Conservation (phyloP, 257 asterid genomes). For the Nicotiana sylvestris region DNA sequence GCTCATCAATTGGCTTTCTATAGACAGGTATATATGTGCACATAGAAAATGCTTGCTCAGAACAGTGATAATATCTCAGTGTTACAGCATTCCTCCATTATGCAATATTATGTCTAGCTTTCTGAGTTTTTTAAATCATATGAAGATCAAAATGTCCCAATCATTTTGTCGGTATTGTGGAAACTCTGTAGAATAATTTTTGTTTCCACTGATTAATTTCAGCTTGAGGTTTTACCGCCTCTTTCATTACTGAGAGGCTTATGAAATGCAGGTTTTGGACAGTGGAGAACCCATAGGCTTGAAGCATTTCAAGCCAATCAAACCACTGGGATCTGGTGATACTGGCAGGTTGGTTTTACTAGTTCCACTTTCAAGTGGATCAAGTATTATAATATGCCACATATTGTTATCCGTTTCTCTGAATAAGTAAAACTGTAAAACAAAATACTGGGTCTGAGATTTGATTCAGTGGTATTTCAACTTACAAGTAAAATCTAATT, state of each 20-base stretch:
- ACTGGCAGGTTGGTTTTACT: conserved; percentile 67
- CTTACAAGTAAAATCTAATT: neutral
- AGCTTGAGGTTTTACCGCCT: conserved; percentile 10
- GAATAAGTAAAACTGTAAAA: neutral
- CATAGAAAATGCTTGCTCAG: neutral
- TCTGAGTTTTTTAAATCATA: neutral
- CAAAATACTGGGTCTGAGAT: neutral
- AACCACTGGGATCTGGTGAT: conserved; percentile 97
- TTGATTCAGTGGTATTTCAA: neutral
- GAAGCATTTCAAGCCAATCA: conserved; percentile 87
- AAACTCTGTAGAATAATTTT: neutral
- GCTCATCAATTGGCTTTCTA: neutral
- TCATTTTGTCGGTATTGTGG: neutral
- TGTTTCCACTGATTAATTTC: neutral
- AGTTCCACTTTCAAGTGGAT: neutral
- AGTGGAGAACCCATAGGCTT: conserved; percentile 75
- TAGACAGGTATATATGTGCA: neutral
- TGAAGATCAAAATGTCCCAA: neutral
- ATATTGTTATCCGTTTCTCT: neutral
- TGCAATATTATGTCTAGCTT: neutral
- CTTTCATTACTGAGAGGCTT: neutral
- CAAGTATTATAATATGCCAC: neutral
- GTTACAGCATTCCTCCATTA: neutral
- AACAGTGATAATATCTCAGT: neutral
- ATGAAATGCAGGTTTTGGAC: conserved; percentile 51